These are phyloP conservation scores for Hypomontagnella submonticulosa DNA, from an alignment of 495 filamentous ascomycete genomes.

Conservation along the genomic window DNA sequence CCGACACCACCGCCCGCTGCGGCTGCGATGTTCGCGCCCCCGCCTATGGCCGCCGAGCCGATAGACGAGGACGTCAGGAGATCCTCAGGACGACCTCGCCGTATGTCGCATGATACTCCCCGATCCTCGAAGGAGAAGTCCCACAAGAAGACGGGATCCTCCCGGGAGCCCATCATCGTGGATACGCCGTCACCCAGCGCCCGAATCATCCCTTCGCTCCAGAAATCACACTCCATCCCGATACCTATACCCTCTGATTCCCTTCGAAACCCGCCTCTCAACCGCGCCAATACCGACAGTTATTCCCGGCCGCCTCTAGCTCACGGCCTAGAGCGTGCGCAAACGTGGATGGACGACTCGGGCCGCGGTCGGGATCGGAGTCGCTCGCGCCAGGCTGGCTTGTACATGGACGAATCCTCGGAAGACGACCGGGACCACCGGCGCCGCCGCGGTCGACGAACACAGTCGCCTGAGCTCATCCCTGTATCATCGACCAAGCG, in stretches of 20 bases:
- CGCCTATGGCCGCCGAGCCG: slow-evolving; percentile 30
- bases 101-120: slow-evolving; percentile 55
- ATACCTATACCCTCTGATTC: slow-evolving; percentile 44
- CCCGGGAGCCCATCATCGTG: slow-evolving; percentile 45
- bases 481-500: slow-evolving; percentile 22
- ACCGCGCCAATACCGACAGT: slow-evolving; percentile 37
- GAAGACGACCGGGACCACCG: slow-evolving; percentile 44
- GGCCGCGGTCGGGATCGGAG: slow-evolving; percentile 41
- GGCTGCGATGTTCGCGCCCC: slow-evolving; percentile 35
- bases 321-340: slow-evolving; percentile 32
- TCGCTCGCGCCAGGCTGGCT: slow-evolving; percentile 37
- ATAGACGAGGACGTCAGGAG: slow-evolving; percentile 46
- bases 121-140: slow-evolving; percentile 51
- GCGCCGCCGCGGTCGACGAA: slow-evolving; percentile 39
- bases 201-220: slow-evolving; percentile 45
- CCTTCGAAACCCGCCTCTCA: slow-evolving; percentile 36
- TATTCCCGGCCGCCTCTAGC: slow-evolving; percentile 36
- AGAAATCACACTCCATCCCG: slow-evolving; percentile 52
- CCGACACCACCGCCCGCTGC: slow-evolving; percentile 48
- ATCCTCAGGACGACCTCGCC: slow-evolving; percentile 51
- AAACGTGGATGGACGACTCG: slow-evolving; percentile 37
- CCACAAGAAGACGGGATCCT: slow-evolving; percentile 45
- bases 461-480: slow-evolving; percentile 43
- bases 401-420: slow-evolving; percentile 40
- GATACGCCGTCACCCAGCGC: slow-evolving; percentile 40